A percentile compares a stretch with the other conserved stretches of the same genome.
Conservation (phyloP, 2,329 filamentous ascomycete genomes). For the Boeremia lycopersici region DNA sequence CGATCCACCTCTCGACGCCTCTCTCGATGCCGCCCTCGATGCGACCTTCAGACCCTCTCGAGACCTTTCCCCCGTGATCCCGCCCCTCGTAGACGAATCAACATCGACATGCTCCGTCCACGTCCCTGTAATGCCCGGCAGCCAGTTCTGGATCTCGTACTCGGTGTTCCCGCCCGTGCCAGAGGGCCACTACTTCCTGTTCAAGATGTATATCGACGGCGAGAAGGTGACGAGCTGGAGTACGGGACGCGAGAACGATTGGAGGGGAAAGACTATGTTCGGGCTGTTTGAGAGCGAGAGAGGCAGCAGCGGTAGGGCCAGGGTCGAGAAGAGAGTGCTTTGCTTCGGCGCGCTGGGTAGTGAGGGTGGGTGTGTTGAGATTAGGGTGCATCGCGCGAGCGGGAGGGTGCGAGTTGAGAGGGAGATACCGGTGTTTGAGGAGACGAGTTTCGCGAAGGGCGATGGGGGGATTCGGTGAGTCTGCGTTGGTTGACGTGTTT, state of each 20-base stretch:
- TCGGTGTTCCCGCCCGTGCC: conserved; percentile 39
- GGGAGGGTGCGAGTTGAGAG: conserved; percentile 48
- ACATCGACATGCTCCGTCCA: conserved; percentile 44
- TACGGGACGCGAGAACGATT: conserved; percentile 49
- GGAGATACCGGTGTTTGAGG: conserved; percentile 31
- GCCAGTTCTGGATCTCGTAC: conserved; percentile 55
- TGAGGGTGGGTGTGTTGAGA: conserved; percentile 41
- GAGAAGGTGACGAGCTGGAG: conserved; percentile 52
- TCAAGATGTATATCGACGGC: conserved; percentile 54
- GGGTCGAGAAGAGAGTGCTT: conserved; percentile 51
- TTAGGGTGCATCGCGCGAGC: conserved; percentile 50
- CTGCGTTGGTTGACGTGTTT: neutral
- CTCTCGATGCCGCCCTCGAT: neutral
- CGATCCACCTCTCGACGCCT: neutral
- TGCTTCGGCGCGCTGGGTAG: conserved; percentile 41
- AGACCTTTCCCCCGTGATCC: neutral
- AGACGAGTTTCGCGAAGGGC: conserved; percentile 11
- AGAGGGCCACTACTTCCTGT: conserved; percentile 48
- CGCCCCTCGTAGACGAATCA: conserved; percentile 28
- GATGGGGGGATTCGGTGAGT: conserved; percentile 41
- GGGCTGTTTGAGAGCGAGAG: conserved; percentile 48
- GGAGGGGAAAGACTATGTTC: conserved; percentile 54
- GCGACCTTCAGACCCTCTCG: neutral
- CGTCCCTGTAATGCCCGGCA: conserved; percentile 43
- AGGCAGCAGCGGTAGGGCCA: conserved; percentile 35